These are phyloP conservation scores for Linnemannia hyalina DNA, from an alignment of 192 early-diverging fungal species.

Conservation along the genomic window DNA sequence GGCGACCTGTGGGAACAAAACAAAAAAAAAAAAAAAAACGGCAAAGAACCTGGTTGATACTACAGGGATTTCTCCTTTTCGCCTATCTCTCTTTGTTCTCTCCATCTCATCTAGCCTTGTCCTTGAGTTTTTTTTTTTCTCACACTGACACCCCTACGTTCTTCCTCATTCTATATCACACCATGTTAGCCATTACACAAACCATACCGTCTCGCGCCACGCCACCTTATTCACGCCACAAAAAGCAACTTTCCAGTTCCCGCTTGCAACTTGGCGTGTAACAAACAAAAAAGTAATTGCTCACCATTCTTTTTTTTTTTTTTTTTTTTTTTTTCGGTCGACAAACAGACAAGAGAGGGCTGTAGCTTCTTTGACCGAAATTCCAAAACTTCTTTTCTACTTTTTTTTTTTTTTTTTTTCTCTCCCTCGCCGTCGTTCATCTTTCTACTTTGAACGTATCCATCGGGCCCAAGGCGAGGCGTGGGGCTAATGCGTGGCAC, in stretches of 20 bases:
- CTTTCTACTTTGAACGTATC: no score
- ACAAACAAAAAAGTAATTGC: not conserved
- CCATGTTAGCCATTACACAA: not conserved
- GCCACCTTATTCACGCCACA: not conserved
- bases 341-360: not conserved
- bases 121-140: not conserved
- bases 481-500: no score
- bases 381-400: constrained; percentile 5
- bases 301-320: not conserved
- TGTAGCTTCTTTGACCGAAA: not conserved
- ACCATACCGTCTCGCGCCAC: not conserved
- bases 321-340: no score
- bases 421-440: not conserved
- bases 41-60: no score
- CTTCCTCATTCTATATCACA: not conserved
- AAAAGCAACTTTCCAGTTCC: no score
- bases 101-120: not conserved
- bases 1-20: not conserved
- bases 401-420: no score
- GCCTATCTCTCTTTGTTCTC: not conserved
- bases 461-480: no score
- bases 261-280: no score
- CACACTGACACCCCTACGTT: no score
- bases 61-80: not conserved
- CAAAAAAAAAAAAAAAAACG: no score